A percentile compares a stretch with the other conserved stretches of the same genome.
These are phyloP conservation scores for Vigna reflexopilosa DNA, from an alignment of 306 rosid species.

Conservation along the genomic window DNA sequence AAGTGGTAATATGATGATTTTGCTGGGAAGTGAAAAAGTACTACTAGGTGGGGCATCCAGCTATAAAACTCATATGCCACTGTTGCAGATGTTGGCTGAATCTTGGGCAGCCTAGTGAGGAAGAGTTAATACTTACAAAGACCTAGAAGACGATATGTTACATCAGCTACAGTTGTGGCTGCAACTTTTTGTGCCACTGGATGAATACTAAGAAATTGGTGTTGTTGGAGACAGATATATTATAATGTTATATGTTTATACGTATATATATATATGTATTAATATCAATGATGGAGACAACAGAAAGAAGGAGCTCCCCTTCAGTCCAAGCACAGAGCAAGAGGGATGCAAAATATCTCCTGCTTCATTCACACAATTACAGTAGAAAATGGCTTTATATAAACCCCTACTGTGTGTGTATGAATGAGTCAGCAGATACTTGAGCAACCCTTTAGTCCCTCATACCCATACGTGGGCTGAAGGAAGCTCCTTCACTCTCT, in stretches of 20 bases:
- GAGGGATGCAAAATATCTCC: slow-evolving; percentile 49
- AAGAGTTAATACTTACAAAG: slow-evolving; percentile 36
- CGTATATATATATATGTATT: too few relatives aligned
- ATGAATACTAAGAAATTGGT: background rate
- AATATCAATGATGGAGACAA: slow-evolving; percentile 32
- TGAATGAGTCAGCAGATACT: slow-evolving; percentile 50
- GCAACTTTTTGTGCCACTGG: slow-evolving; percentile 23
- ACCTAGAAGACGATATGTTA: slow-evolving; percentile 34
- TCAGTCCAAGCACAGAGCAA: slow-evolving; percentile 61
- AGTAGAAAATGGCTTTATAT: slow-evolving; percentile 1
- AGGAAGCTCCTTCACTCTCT: slow-evolving; percentile 61
- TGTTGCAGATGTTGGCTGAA: slow-evolving; percentile 33
- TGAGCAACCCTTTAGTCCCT: slow-evolving; percentile 46
- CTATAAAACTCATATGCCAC: slow-evolving; percentile 41
- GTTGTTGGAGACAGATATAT: background rate
- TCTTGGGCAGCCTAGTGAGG: slow-evolving; percentile 11
- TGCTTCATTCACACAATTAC: slow-evolving; percentile 47
- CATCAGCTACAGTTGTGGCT: slow-evolving; percentile 36
- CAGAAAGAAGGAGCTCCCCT: slow-evolving; percentile 62
- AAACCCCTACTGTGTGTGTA: slow-evolving; percentile 19
- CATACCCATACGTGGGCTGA: slow-evolving; percentile 54
- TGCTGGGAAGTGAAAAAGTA: slow-evolving; percentile 33
- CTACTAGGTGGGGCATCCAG: slow-evolving; percentile 28
- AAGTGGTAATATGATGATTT: slow-evolving; percentile 5
- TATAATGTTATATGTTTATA: too few relatives aligned